Evolutionary conservation across 345 rosid genomes (phyloP), one percentile per base, ranked within the genome.

Genomic region (Adansonia digitata): DNA sequence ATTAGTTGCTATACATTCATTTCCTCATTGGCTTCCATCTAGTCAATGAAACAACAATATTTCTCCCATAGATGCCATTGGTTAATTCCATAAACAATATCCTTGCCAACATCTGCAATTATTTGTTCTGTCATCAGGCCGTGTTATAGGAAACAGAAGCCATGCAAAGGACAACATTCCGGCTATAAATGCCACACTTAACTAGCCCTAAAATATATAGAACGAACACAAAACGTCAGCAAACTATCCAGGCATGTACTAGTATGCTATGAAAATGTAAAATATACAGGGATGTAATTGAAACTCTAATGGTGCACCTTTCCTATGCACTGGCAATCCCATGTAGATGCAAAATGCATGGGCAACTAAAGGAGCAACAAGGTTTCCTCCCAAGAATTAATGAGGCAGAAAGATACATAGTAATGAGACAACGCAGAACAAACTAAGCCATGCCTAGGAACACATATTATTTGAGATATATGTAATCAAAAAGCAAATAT

Each of bases 261-360:
- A 9, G n/a, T 7, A 31, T 37, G 34, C 4, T 2, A 9, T 13
- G 43, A 53, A 35, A 24, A 53, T 14, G 48, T 39, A 10, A 53
- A 17, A n/a, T 8, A 31, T 27, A 8, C 15, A n/a, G 22, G 20
- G 6, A 4, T 49, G 3, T 13, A 2, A n/a, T 71, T 15, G 37
- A 10, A 66, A 78, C 10, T 43, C 64, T 40, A 71, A 65, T 67
- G n/a, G 20, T 69, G 37, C 86, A 94, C 97, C 97, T 86, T 80
- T 91, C 60, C 86, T 77, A 51, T 76, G 71, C 86, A 78, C 83
- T 57, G 97, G 98, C 85, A 94, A 77, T 71, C 98, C 97, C 98
- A 94, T 91, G 72, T 77, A 87, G 83, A 91, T 94, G 89, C 98
- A 91, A 78, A 90, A 91, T 31, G 86, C 66, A 67, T 94, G 98